Evolutionary conservation across 768 basidiomycete species (phyloP).

Genomic region (Mycena albidolilacea): DNA sequence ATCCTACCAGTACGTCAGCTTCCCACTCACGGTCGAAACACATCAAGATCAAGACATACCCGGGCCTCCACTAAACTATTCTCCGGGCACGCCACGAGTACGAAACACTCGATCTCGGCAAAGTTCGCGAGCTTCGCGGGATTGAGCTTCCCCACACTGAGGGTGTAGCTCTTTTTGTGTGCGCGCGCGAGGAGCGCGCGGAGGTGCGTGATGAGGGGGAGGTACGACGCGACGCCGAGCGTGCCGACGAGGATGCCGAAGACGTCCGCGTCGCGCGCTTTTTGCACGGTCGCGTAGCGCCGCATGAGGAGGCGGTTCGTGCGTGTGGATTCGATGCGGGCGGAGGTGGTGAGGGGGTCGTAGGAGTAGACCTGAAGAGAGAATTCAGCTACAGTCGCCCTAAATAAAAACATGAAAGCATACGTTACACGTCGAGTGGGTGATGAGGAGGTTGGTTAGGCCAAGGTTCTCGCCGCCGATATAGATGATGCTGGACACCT

Average conservation of each 20-base stretch:
- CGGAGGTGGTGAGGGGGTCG: constrained; percentile 66
- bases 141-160: constrained; percentile 95
- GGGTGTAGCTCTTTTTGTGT: constrained; percentile 93
- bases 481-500: constrained; percentile 57
- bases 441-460: constrained; percentile 90
- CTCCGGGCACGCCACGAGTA: constrained; percentile 95
- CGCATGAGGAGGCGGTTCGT: constrained; percentile 92
- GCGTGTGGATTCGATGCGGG: constrained; percentile 71
- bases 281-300: constrained; percentile 89
- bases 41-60: constrained; percentile 50
- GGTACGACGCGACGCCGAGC: constrained; percentile 90
- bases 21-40: not conserved
- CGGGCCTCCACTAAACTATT: constrained; percentile 87
- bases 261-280: constrained; percentile 92
- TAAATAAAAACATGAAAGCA: constrained; percentile 35
- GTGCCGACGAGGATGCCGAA: constrained; percentile 97
- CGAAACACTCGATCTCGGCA: constrained; percentile 95
- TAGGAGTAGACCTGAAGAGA: constrained; percentile 79
- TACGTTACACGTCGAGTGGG: constrained; percentile 77
- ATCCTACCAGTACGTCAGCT: constrained; percentile 65
- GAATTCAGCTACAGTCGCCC: not conserved
- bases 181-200: constrained; percentile 75
- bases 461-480: constrained; percentile 87
- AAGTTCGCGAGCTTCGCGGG: constrained; percentile 97
- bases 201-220: constrained; percentile 88